These are phyloP conservation scores for Setaria italica DNA, from an alignment of 202 grass and related monocot genomes.

Conservation along the genomic window DNA sequence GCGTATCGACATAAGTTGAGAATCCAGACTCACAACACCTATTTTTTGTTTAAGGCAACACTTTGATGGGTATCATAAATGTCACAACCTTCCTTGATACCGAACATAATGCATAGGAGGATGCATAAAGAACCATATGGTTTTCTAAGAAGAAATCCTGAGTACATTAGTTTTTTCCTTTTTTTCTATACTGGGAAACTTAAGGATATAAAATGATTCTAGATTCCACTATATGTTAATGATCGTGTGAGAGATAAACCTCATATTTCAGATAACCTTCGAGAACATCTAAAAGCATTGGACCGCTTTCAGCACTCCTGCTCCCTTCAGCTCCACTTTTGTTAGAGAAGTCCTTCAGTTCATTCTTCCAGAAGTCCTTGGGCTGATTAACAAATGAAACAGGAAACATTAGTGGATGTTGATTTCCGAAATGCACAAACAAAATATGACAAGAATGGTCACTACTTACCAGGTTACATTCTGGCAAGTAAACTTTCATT, in stretches of 20 bases:
- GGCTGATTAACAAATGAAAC: conserved; percentile 58
- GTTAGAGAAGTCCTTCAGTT: conserved; percentile 79
- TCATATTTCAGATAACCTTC: conserved; percentile 99
- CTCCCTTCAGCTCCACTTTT: conserved; percentile 75
- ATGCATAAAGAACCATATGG: neutral
- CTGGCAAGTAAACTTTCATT: conserved; percentile 93
- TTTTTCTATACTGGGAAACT: neutral
- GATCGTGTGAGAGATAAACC: conserved; percentile 54
- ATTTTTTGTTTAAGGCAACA: neutral
- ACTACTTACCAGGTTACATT: conserved; percentile 98
- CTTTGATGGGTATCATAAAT: neutral
- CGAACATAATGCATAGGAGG: neutral
- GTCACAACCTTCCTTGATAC: neutral
- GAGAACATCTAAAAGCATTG: conserved; percentile 92
- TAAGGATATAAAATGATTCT: neutral
- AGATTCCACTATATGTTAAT: neutral
- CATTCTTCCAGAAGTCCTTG: conserved; percentile 96
- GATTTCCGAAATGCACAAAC: neutral
- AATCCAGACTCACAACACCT: neutral
- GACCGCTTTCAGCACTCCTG: conserved; percentile 87
- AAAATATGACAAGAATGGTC: conserved; percentile 42
- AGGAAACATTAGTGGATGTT: conserved; percentile 31
- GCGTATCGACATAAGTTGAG: neutral
- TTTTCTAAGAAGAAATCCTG: neutral
- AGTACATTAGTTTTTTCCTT: neutral